A percentile compares a stretch with the other conserved stretches of the same genome.
Evolutionary conservation across 1,284 basidiomycete species (phyloP).

Genomic region (Tilletia indica): DNA sequence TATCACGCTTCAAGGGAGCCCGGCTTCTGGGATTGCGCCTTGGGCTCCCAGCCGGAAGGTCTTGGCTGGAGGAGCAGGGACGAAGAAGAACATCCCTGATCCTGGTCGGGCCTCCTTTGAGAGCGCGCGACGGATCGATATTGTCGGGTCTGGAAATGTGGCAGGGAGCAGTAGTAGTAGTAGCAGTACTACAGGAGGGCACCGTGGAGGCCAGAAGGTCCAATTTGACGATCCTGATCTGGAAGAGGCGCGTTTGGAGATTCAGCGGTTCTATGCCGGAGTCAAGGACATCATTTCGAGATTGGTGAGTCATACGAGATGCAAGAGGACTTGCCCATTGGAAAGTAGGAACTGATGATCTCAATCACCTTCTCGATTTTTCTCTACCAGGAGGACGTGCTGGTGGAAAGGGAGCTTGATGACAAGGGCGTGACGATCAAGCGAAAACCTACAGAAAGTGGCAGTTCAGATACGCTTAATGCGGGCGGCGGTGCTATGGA

Average conservation of each 20-base stretch:
- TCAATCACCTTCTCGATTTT: too few relatives aligned
- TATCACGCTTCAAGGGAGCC: background rate
- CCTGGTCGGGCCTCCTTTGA: background rate
- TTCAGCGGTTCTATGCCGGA: conserved; percentile 44
- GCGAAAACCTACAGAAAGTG: background rate
- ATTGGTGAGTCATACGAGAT: background rate
- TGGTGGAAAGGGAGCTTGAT: conserved; percentile 45
- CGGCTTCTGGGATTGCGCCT: background rate
- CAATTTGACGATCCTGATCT: conserved; percentile 14
- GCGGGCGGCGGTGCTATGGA: conserved; percentile 19
- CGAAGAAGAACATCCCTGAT: background rate
- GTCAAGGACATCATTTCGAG: conserved; percentile 34
- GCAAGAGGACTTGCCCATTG: conserved; percentile 4
- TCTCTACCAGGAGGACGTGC: conserved; percentile 32
- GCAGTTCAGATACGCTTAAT: background rate
- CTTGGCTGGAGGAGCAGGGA: background rate
- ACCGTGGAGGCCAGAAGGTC: conserved; percentile 19
- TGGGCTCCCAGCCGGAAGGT: too few relatives aligned
- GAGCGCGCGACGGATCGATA: conserved; percentile 3
- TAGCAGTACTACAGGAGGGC: background rate
- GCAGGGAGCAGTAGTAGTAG: too few relatives aligned
- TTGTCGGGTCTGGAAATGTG: background rate
- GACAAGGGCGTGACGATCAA: conserved; percentile 41
- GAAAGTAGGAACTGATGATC: background rate
- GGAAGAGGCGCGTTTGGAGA: conserved; percentile 39